Conservation (phyloP, 163 green algal species). For the Botryococcus braunii region DNA sequence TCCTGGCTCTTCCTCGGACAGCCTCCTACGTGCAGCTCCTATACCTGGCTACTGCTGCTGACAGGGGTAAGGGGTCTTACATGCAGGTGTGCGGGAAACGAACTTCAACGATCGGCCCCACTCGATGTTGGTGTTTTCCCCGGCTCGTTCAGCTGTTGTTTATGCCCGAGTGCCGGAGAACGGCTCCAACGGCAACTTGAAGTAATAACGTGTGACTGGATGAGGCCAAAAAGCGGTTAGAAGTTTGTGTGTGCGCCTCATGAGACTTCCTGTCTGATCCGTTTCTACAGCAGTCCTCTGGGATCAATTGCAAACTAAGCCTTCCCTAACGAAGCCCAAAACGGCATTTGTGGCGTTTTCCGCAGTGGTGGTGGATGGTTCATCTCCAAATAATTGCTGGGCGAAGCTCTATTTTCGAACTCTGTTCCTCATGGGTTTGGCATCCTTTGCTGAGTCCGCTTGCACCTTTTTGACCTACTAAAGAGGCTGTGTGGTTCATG, state of each 20-base stretch:
- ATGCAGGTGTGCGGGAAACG: slow-evolving; percentile 28
- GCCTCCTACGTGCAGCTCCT: too few species aligned
- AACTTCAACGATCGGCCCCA: slow-evolving; percentile 42
- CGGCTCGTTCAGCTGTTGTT: slow-evolving; percentile 43
- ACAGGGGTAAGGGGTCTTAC: neutral
- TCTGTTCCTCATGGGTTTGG: too few species aligned
- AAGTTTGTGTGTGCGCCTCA: neutral
- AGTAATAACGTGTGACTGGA: too few species aligned
- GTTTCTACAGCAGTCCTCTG: neutral
- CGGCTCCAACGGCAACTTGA: too few species aligned
- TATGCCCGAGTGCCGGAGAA: slow-evolving; percentile 31
- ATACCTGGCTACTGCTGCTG: slow-evolving; percentile 9
- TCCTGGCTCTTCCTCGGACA: too few species aligned
- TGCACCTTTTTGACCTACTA: too few species aligned
- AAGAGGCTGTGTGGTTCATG: too few species aligned
- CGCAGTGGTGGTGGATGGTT: neutral
- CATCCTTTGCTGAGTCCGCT: too few species aligned
- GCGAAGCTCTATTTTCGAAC: too few species aligned
- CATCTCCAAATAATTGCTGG: too few species aligned
- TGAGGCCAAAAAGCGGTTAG: too few species aligned
- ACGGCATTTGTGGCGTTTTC: neutral
- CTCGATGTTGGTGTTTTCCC: slow-evolving; percentile 48
- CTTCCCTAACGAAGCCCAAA: neutral
- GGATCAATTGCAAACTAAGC: neutral
- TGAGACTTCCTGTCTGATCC: neutral